Evolutionary conservation across 2,329 filamentous ascomycete genomes (phyloP).

Genomic region (Fusarium humuli): DNA sequence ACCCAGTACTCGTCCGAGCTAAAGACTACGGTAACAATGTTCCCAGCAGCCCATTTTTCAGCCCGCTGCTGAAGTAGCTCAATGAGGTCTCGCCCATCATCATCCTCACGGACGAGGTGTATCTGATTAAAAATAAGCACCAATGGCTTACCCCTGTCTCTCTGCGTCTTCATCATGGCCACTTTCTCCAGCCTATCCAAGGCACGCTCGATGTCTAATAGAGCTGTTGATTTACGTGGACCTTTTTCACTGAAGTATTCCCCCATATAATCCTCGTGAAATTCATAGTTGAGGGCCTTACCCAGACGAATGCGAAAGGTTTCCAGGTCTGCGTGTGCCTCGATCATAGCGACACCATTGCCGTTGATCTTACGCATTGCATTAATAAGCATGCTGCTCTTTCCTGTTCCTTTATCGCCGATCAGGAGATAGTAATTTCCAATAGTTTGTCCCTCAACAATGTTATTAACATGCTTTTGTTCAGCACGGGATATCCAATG

Average conservation of each 20-base stretch:
- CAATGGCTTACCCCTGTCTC: constrained; percentile 73
- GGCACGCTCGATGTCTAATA: constrained; percentile 94
- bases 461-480: constrained; percentile 83
- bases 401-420: constrained; percentile 95
- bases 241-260: constrained; percentile 95
- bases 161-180: constrained; percentile 77
- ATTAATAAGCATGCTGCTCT: constrained; percentile 94
- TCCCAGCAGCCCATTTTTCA: constrained; percentile 94
- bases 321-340: constrained; percentile 93
- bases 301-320: constrained; percentile 94
- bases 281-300: constrained; percentile 95
- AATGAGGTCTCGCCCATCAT: constrained; percentile 89
- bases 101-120: constrained; percentile 90
- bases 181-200: constrained; percentile 99
- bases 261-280: constrained; percentile 97
- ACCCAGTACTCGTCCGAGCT: constrained; percentile 99
- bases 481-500: constrained; percentile 88
- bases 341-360: constrained; percentile 92
- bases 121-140: constrained; percentile 94
- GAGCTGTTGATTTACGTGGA: constrained; percentile 88
- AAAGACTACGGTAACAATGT: constrained; percentile 90
- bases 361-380: constrained; percentile 94
- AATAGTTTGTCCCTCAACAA: constrained; percentile 76
- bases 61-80: constrained; percentile 95
- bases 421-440: constrained; percentile 94